Conservation (phyloP, 176 grass and related monocot species). For the Carex myosuroides region DNA sequence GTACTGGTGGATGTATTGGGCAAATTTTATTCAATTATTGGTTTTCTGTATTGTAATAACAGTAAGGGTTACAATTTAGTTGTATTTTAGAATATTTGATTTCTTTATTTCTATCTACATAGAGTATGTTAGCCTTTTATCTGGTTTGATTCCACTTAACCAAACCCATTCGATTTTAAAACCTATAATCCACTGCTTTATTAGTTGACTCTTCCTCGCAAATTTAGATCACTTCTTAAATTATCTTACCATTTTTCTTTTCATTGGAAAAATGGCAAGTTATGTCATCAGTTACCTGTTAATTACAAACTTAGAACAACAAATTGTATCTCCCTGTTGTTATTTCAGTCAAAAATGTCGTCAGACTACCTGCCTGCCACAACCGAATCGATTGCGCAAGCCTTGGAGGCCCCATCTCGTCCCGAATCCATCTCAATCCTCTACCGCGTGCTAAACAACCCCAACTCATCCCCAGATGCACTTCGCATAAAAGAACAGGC, state of each 20-base stretch:
- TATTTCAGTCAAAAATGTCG: slow-evolving; percentile 22
- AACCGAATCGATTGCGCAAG: slow-evolving; percentile 53
- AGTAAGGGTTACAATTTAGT: neutral
- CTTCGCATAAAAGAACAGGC: slow-evolving; percentile 76
- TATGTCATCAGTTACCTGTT: neutral
- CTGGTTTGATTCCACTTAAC: neutral
- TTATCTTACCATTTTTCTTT: neutral
- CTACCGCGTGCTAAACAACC: slow-evolving; percentile 58
- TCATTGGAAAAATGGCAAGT: neutral
- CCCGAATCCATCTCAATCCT: slow-evolving; percentile 70
- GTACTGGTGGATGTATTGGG: neutral
- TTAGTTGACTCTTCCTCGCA: neutral
- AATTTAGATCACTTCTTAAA: neutral
- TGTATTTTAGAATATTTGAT: neutral
- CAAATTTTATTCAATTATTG: neutral
- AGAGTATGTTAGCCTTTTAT: neutral
- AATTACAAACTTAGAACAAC: neutral
- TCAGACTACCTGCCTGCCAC: slow-evolving; percentile 41
- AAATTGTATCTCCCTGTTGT: neutral
- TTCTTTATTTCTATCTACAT: neutral
- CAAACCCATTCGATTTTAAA: neutral
- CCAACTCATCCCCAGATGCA: slow-evolving; percentile 59
- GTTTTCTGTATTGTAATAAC: neutral
- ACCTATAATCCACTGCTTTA: neutral
- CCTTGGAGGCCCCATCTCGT: slow-evolving; percentile 52